Evolutionary conservation across 306 rosid genomes (phyloP).

Genomic region (Lablab purpureus): DNA sequence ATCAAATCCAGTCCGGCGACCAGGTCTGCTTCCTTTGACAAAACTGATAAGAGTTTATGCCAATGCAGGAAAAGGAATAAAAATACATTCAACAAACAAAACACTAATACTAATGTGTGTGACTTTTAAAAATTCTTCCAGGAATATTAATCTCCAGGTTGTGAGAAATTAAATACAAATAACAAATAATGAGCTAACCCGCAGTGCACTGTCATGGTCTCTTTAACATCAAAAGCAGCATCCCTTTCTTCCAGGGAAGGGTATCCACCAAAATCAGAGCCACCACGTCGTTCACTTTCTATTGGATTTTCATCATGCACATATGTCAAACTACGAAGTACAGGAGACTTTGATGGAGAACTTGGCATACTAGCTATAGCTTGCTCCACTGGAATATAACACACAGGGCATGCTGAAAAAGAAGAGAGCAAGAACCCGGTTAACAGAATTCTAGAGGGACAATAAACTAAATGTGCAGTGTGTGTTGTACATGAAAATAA

Average conservation of each 20-base stretch:
- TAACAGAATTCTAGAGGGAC: constrained; percentile 41
- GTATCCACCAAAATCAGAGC: constrained; percentile 96
- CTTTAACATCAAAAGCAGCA: constrained; percentile 85
- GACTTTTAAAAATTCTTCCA: constrained; percentile 14
- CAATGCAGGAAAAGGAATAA: constrained; percentile 44
- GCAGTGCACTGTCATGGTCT: constrained; percentile 86
- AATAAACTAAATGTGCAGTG: constrained; percentile 19
- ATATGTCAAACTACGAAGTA: constrained; percentile 76
- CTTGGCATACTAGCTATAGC: constrained; percentile 93
- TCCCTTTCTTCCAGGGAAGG: constrained; percentile 81
- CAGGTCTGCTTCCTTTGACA: constrained; percentile 91
- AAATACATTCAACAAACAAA: constrained; percentile 35
- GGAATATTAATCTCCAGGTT: constrained; percentile 29
- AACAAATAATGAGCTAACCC: constrained; percentile 73
- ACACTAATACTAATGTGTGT: constrained; percentile 14
- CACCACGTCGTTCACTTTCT: constrained; percentile 68
- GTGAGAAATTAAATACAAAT: constrained; percentile 17
- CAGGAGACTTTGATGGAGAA: constrained; percentile 73
- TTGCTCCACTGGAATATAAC: constrained; percentile 84
- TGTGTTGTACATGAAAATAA: constrained; percentile 18
- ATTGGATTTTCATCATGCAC: constrained; percentile 68
- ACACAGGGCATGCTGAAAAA: constrained; percentile 92
- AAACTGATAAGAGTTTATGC: constrained; percentile 64
- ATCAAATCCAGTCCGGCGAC: constrained; percentile 86
- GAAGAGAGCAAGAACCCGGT: constrained; percentile 45